Base-by-base conservation (phyloP, 2,329 filamentous ascomycete genomes). In the Celoporthe dispersa region DNA sequence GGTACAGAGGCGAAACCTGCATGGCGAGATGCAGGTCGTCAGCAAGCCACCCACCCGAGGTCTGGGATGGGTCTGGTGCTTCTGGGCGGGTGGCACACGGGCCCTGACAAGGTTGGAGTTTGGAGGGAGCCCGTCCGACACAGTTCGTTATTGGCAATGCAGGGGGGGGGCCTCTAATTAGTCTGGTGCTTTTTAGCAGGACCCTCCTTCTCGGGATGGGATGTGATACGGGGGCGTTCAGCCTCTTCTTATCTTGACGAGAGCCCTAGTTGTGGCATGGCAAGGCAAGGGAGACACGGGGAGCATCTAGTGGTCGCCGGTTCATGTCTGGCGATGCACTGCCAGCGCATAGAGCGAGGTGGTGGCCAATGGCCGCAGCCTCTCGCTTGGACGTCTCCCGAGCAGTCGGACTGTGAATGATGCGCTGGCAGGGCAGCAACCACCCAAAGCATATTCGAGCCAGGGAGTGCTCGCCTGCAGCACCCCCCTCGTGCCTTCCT, bases 291-390 rank as follows among this genome's bases (percentile, higher is more conserved):
- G 28, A 37, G 25, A 37, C n/a, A 55, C 55, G 48, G 33, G 35
- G 44, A 53, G 25, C 19, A 64, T 63, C 55, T 53, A 66, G 41
- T 70, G 69, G 62, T n/a, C 33, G 41, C 39, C 67, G 28, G 44
- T 68, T 31, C 39, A 44, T 51, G 55, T 16, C n/a, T 57, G 33
- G 37, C 44, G 63, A 65, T 64, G 69, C 62, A 67, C 62, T 68
- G 69, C 69, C 69, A 71, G 66, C 69, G 69, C 69, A 71, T 69
- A 51, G 39, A 61, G 19, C 51, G 16, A 31, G 67, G 31, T 39
- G 44, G 39, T 59, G 41, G 28, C 69, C 61, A 70, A 68, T 70
- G 41, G 57, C 3, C 28, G 51, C 22, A 60, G 9, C 22, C 33
- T n/a, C 19, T 60, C 48, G 66, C 37, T 59, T 37, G 68, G 59